Evolutionary conservation across 2,329 filamentous ascomycete genomes (phyloP).

Genomic region (Trichoderma atroviride): DNA sequence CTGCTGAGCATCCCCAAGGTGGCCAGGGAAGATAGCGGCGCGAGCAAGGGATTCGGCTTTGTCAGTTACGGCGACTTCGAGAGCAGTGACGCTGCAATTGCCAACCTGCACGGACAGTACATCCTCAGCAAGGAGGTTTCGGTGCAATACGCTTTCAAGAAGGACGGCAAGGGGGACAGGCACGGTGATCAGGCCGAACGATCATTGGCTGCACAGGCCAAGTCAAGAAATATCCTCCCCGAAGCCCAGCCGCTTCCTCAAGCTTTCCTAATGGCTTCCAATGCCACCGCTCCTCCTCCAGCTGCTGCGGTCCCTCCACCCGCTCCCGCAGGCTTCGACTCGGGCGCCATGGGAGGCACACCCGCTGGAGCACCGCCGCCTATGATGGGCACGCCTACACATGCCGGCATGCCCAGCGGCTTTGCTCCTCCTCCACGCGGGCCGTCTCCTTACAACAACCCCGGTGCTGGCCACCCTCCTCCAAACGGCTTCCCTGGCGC

Average conservation of each 20-base stretch:
- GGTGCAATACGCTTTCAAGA: conserved; percentile 99
- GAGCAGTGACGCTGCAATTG: conserved; percentile 85
- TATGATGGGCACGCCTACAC: conserved; percentile 36
- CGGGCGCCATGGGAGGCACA: conserved; percentile 36
- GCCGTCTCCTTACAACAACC: conserved; percentile 41
- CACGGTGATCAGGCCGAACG: conserved; percentile 94
- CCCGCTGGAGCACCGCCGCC: conserved; percentile 34
- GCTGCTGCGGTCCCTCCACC: conserved; percentile 31
- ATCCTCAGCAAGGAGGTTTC: conserved; percentile 95
- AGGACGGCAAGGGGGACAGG: conserved; percentile 94
- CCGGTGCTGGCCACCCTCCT: conserved; percentile 33
- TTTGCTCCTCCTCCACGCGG: conserved; percentile 44
- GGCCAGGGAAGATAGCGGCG: conserved; percentile 82
- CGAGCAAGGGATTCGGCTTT: conserved; percentile 95
- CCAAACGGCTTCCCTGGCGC: conserved; percentile 28
- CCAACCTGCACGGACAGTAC: conserved; percentile 94
- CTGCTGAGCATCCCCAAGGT: conserved; percentile 86
- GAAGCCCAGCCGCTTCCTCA: conserved; percentile 76
- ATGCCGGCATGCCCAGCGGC: conserved; percentile 41
- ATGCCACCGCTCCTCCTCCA: conserved; percentile 33
- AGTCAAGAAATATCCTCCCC: conserved; percentile 89
- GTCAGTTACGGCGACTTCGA: conserved; percentile 93
- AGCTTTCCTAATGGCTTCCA: conserved; percentile 60
- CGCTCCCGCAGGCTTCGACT: conserved; percentile 41
- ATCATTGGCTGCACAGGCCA: conserved; percentile 86